Evolutionary conservation across 768 basidiomycete genomes (phyloP), one percentile per base, ranked within the genome.

Genomic region (Pleurotus tuber-regium): DNA sequence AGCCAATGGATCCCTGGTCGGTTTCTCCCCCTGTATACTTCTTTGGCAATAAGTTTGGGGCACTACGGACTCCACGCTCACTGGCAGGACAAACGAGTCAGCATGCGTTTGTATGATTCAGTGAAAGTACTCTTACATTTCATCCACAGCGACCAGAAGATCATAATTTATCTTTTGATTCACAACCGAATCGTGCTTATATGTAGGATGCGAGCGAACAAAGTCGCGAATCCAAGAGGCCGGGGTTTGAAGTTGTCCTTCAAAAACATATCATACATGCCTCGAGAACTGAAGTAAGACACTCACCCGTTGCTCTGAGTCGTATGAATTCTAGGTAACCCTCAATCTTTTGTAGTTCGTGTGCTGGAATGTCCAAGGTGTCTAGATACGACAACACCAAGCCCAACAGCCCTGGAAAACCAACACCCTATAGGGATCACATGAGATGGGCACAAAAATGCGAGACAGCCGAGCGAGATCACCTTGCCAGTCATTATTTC

Each of bases 401-500:
- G 25, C 86, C 82, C 26, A 98, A 65, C 16, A 98, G 71, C 8
- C 94, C 94, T 1, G 89, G 88, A 72, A 90, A 94, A 25, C 67
- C 62, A 28, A 72, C 67, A 6, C 79, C 81, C 85, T 91, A n/a
- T 5, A 31, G 11, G 26, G 16, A n/a, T 40, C 44, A 12, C 42
- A 43, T 43, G 52, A 41, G 16, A 29, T 11, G 30, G 11, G 18
- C 54, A 24, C 33, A 24, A 30, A 19, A 4, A 8, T 23, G 12
- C 18, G 24, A 8, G n/a, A 51, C 48, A 21, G 43, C 35, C 49
- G 53, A 53, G 44, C 18, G 28, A 26, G 21, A 71, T 44, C 54
- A 86, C 89, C 79, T 90, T 89, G n/a, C 97, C 97, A 59, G 89
- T 92, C 68, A 99, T 87, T 44, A 98, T 90, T 69, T 98, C 92